A percentile compares a stretch with the other conserved stretches of the same genome.
Evolutionary conservation across 192 early-diverging fungal species (phyloP).

Genomic region (Mortierella alpina): DNA sequence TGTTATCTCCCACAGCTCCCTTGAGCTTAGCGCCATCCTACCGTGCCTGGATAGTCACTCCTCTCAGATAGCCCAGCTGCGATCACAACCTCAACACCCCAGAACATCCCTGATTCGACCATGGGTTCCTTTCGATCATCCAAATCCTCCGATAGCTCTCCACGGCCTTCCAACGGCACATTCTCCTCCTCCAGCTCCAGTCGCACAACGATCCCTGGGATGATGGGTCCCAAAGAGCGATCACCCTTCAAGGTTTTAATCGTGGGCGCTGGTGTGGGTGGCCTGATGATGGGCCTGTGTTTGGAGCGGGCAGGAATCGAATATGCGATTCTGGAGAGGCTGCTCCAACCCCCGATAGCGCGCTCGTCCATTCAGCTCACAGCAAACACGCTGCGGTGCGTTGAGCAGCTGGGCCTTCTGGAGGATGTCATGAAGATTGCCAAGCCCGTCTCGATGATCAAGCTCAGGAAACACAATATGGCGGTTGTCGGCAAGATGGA

Average conservation of each 20-base stretch:
- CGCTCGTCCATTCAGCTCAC: conserved; percentile 31
- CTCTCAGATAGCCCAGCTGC: too few relatives aligned
- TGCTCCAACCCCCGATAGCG: conserved; percentile 6
- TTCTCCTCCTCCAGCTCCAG: conserved; percentile 3
- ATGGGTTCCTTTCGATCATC: conserved; percentile 10
- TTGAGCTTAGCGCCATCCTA: too few relatives aligned
- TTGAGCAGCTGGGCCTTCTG: conserved; percentile 36
- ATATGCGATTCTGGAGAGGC: conserved; percentile 28
- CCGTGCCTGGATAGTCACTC: too few relatives aligned
- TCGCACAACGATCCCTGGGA: neutral
- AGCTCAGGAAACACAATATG: conserved; percentile 30
- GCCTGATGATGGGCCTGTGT: conserved; percentile 32
- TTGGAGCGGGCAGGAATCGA: conserved; percentile 46
- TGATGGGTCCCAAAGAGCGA: neutral
- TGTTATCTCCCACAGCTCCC: too few relatives aligned
- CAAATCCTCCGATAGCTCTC: neutral
- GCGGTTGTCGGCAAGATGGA: conserved; percentile 30
- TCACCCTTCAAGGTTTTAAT: conserved; percentile 44
- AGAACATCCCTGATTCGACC: neutral
- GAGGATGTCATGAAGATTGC: conserved; percentile 37
- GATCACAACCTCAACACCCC: too few relatives aligned
- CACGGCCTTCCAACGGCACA: neutral
- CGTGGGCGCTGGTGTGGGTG: conserved; percentile 42
- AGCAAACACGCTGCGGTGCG: conserved; percentile 19
- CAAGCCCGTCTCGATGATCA: conserved; percentile 30